These are phyloP conservation scores for Platismatia glauca DNA, from an alignment of 495 filamentous ascomycete genomes.

Conservation along the genomic window DNA sequence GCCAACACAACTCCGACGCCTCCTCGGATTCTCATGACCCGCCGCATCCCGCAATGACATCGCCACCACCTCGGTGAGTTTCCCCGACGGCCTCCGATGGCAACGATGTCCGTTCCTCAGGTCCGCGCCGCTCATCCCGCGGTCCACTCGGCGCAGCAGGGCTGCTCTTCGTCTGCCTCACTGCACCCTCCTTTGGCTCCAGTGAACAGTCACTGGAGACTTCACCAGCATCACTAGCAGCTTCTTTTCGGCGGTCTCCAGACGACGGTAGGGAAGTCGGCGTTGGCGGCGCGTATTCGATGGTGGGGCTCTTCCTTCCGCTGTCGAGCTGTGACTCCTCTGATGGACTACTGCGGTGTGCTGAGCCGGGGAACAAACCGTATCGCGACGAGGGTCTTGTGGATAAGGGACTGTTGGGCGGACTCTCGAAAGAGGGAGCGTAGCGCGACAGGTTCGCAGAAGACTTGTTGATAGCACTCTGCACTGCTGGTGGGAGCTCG, in stretches of 20 bases:
- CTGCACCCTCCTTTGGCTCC: conserved; percentile 25
- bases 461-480: conserved; percentile 48
- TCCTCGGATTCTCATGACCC: neutral
- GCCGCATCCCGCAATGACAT: neutral
- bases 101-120: neutral
- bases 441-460: conserved; percentile 24
- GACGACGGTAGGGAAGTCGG: conserved; percentile 20
- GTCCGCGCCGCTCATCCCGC: conserved; percentile 6
- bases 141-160: conserved; percentile 14
- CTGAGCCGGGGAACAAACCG: conserved; percentile 20
- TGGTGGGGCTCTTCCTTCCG: conserved; percentile 31
- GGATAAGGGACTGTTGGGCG: conserved; percentile 38
- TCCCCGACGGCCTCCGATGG: neutral
- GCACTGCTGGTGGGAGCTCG: conserved; percentile 45
- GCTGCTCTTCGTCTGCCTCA: conserved; percentile 19
- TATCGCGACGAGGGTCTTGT: conserved; percentile 37
- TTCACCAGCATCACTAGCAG: conserved; percentile 1
- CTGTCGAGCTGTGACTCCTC: conserved; percentile 34
- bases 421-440: conserved; percentile 34
- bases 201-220: conserved; percentile 11
- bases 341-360: conserved; percentile 25
- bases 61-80: neutral
- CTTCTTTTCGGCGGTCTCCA: neutral
- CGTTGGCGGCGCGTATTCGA: conserved; percentile 42
- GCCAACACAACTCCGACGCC: neutral